Evolutionary conservation across 73 alveolate species (phyloP), one percentile per base, ranked within the genome.

Genomic region (Paramecium sonneborni): DNA sequence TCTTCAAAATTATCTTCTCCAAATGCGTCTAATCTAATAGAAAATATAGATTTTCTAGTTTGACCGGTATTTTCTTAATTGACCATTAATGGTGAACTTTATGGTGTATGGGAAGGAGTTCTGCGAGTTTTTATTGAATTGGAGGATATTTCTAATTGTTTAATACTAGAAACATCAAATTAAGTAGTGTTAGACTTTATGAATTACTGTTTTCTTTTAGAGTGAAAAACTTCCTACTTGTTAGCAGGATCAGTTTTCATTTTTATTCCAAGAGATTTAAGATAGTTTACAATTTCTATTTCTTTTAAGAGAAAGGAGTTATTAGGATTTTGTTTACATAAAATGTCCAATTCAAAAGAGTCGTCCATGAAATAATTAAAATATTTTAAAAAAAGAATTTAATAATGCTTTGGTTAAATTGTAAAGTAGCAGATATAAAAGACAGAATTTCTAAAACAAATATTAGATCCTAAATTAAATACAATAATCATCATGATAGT

Each of bases 211-310:
- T 41, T 30, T 72, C 86, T 7, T 72, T 37, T 72, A 3, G 38
- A 35, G 44, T 35, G 57, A 20, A 72, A 72, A 9, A 21, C 11
- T 21, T 34, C 86, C 26, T 72, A 37, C 18, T 72, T 72, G 35
- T 10, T 72, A 8, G 32, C 12, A 15, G 86, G 86, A 18, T 72
- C 86, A 72, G 86, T 72, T 38, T 72, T 72, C 86, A 72, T 72
- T 24, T 72, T 8, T 15, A 72, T 28, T 28, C 86, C 86, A 11
- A 72, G 57, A 5, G 38, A 32, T 21, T 18, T 30, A 0, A 72
- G 86, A 72, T 72, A 72, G 58, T 20, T 28, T 9, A 72, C 57
- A 28, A 72, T 72, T 10, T 72, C 58, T 41, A 32, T 37, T n/a
- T 72, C 86, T 37, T 28, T 11, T 72, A 12, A 28, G 30, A 72